Conservation (phyloP, 2,329 filamentous ascomycete genomes). For the Talaromyces pinophilus region DNA sequence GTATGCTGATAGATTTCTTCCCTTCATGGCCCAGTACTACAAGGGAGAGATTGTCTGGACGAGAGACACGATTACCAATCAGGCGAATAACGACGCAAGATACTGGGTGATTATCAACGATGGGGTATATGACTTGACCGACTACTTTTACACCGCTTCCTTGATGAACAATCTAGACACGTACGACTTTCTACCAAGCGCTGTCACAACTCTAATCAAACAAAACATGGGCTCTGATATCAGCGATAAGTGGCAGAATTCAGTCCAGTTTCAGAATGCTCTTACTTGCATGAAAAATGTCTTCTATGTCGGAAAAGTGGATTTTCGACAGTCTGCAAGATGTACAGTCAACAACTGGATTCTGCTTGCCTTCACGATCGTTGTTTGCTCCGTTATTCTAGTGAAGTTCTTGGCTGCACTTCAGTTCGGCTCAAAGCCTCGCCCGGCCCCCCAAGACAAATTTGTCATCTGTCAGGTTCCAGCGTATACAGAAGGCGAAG, state of each 20-base stretch:
- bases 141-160: constrained; percentile 81
- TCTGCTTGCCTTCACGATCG: constrained; percentile 79
- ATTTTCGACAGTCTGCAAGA: constrained; percentile 74
- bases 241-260: constrained; percentile 62
- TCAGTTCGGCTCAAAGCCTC: constrained; percentile 88
- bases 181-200: constrained; percentile 72
- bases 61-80: constrained; percentile 56
- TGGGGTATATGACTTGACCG: constrained; percentile 81
- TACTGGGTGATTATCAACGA: constrained; percentile 78
- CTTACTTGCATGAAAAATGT: constrained; percentile 78
- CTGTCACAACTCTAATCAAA: constrained; percentile 68
- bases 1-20: constrained; percentile 75
- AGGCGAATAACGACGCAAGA: constrained; percentile 68
- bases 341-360: constrained; percentile 93
- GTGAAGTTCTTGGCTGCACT: constrained; percentile 91
- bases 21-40: constrained; percentile 80
- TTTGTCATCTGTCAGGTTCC: constrained; percentile 99
- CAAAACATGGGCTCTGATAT: constrained; percentile 80
- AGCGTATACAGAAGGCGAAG: constrained; percentile 96
- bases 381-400: constrained; percentile 76
- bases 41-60: constrained; percentile 82
- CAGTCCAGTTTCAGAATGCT: constrained; percentile 61
- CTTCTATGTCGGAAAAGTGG: constrained; percentile 79
- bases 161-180: constrained; percentile 54
- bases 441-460: constrained; percentile 90